Base-by-base conservation (phyloP, 1,139 yeast species). In the Magnusiomyces suaveolens region DNA sequence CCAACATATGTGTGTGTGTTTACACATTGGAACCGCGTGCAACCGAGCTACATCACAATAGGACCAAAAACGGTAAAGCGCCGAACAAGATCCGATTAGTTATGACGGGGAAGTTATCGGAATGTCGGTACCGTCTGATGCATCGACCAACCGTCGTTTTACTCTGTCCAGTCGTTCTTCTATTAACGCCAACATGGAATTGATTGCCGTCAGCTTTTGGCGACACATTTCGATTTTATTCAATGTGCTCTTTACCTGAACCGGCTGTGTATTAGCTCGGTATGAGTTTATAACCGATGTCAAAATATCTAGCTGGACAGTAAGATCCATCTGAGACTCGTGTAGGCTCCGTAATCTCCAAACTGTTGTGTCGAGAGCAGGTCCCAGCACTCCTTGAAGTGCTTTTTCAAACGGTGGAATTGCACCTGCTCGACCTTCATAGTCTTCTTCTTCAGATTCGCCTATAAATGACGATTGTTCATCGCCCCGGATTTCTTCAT, bases 271-370 rank as follows among this genome's bases (percentile, higher is more conserved):
- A 21, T 54, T 50, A 2, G 50, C 43, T n/a, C 57, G 53, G 47
- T 60, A 65, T 1, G 57, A 48, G 32, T 58, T 60, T 20, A 65
- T 54, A 59, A 67, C 59, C n/a, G 59, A 41, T 46, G 57, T 56
- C 25, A 66, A 55, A 24, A 56, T 44, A 47, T 60, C 63, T 21
- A 66, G 57, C 49, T 64, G 67, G 8, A 60, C 56, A 8, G 59
- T 52, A 46, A 66, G 51, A 8, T 63, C 64, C 43, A 57, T 56
- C 46, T 66, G 69, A 2, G 67, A 62, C 44, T 64, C 68, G 20
- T 60, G 64, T 14, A 66, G 59, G 2, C 64, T 60, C 41, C 61
- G 61, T 10, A 65, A 57, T n/a, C 62, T 57, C 57, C 62, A 62
- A 10, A 62, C 61, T 1, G 66, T 62, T 12, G 61, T 54, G 18